These are phyloP conservation scores for Trametes sp. DNA, from an alignment of 1,284 basidiomycete genomes.

Conservation along the genomic window DNA sequence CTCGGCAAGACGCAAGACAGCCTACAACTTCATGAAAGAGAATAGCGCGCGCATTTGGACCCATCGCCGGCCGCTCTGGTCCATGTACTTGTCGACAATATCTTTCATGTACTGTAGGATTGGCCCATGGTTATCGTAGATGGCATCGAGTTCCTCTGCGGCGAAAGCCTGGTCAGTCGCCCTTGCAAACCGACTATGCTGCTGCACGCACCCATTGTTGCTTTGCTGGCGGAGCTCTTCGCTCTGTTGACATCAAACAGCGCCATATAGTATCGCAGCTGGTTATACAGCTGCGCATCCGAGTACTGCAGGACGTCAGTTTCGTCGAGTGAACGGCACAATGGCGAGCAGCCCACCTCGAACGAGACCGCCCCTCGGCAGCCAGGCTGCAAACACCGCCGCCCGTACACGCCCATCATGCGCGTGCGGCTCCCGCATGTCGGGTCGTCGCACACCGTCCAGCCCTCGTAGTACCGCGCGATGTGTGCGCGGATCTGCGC, in stretches of 20 bases:
- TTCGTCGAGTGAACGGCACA: too few relatives aligned
- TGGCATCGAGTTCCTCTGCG: neutral
- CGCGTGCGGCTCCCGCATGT: slow-evolving; percentile 88
- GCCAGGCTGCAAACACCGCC: slow-evolving; percentile 72
- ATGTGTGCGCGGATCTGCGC: slow-evolving; percentile 83
- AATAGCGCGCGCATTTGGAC: slow-evolving; percentile 83
- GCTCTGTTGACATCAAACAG: slow-evolving; percentile 82
- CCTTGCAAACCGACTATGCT: neutral
- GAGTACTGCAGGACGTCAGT: slow-evolving; percentile 65
- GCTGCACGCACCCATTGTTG: slow-evolving; percentile 55
- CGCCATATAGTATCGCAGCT: slow-evolving; percentile 82
- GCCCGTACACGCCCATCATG: slow-evolving; percentile 92
- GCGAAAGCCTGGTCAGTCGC: slow-evolving; percentile 8
- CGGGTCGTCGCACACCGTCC: slow-evolving; percentile 88
- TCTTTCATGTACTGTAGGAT: slow-evolving; percentile 61
- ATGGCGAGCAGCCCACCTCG: slow-evolving; percentile 62
- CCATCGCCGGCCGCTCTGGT: slow-evolving; percentile 87
- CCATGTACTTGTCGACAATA: slow-evolving; percentile 80
- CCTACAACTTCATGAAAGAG: slow-evolving; percentile 73
- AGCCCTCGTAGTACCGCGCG: slow-evolving; percentile 87
- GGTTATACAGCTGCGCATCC: slow-evolving; percentile 85
- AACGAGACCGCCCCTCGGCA: slow-evolving; percentile 78
- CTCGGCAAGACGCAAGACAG: neutral
- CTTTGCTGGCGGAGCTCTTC: slow-evolving; percentile 46
- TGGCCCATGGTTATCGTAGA: slow-evolving; percentile 57